Evolutionary conservation across 2,329 filamentous ascomycete genomes (phyloP).

Genomic region (Pezicula radicicola): DNA sequence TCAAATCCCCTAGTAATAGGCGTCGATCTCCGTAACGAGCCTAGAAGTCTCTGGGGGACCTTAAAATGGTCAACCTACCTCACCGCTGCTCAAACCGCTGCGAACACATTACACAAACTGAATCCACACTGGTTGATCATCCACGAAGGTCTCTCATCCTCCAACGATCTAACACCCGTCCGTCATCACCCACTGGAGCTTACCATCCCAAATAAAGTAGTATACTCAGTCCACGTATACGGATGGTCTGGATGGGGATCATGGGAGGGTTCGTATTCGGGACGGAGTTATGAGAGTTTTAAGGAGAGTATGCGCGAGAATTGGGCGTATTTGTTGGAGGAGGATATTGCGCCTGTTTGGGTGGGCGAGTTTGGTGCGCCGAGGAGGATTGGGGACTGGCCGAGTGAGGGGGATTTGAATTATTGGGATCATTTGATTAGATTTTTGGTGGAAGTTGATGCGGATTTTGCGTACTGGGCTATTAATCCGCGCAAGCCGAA

Average conservation of each 20-base stretch:
- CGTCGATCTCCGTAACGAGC: conserved; percentile 66
- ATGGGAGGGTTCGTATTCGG: conserved; percentile 54
- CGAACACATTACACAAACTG: conserved; percentile 56
- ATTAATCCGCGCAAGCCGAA: conserved; percentile 64
- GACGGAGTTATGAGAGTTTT: conserved; percentile 61
- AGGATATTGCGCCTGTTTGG: conserved; percentile 60
- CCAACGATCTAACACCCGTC: conserved; percentile 61
- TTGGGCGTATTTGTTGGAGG: conserved; percentile 62
- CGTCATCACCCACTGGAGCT: conserved; percentile 53
- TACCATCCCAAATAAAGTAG: conserved; percentile 50
- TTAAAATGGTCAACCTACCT: conserved; percentile 67
- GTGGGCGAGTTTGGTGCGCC: conserved; percentile 65
- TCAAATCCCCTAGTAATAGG: conserved; percentile 62
- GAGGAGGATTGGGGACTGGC: conserved; percentile 27
- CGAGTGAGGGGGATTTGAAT: conserved; percentile 54
- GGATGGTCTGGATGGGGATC: conserved; percentile 69
- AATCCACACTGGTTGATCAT: conserved; percentile 64
- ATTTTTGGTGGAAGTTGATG: conserved; percentile 54
- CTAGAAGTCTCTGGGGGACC: conserved; percentile 65
- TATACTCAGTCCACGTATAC: conserved; percentile 69
- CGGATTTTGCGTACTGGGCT: conserved; percentile 70
- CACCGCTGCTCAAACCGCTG: conserved; percentile 58
- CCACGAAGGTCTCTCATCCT: conserved; percentile 65
- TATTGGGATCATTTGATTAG: conserved; percentile 64
- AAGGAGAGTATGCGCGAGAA: conserved; percentile 58